A percentile compares a stretch with the other conserved stretches of the same genome.
Conservation (phyloP, 371 early-diverging fungal species). For the Chytridiales sp. region DNA sequence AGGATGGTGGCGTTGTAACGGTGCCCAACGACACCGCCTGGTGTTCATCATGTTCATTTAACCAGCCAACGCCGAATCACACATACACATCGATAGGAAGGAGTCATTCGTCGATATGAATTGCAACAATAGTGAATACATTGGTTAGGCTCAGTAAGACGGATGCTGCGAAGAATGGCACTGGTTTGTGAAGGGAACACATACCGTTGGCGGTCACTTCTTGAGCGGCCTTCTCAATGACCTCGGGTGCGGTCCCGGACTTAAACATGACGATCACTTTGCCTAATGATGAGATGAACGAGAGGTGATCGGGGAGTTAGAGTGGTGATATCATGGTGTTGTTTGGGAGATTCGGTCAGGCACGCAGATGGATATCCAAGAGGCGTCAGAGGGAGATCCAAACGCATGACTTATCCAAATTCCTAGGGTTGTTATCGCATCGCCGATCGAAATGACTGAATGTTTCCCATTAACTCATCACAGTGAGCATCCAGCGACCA, state of each 20-base stretch:
- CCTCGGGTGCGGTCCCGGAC: conserved; percentile 32
- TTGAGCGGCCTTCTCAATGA: conserved; percentile 36
- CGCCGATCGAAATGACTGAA: too few relatives aligned
- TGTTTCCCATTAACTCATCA: too few relatives aligned
- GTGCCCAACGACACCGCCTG: conserved; percentile 41
- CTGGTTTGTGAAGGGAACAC: too few relatives aligned
- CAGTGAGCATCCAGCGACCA: too few relatives aligned
- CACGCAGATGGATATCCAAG: too few relatives aligned
- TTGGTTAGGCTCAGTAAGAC: background rate
- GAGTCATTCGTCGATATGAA: background rate
- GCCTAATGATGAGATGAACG: too few relatives aligned
- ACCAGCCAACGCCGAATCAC: background rate
- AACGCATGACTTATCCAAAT: too few relatives aligned
- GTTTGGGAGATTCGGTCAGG: too few relatives aligned
- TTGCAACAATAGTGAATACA: background rate
- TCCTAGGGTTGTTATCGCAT: too few relatives aligned
- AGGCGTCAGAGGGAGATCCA: too few relatives aligned
- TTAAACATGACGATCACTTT: conserved; percentile 44
- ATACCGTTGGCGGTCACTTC: conserved; percentile 34
- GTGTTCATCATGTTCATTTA: background rate
- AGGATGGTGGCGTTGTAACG: conserved; percentile 34
- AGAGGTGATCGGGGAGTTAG: too few relatives aligned
- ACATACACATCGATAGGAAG: background rate
- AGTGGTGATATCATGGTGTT: too few relatives aligned
- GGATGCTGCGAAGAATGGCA: background rate